Base-by-base conservation (phyloP, 1,139 yeast species). In the Protomyces macrosporus region DNA sequence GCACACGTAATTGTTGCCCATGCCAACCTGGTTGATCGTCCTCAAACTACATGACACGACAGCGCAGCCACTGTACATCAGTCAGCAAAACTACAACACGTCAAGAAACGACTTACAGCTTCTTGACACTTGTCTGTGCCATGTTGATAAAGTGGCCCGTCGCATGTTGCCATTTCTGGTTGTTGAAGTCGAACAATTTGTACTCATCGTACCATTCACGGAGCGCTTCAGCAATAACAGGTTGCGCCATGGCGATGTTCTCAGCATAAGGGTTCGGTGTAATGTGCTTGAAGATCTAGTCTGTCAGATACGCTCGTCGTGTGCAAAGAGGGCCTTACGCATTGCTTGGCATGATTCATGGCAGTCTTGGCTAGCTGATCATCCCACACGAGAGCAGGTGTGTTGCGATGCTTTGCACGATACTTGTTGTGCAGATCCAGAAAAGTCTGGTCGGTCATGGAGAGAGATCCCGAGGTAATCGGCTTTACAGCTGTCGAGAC, bases 121-220 rank as follows among this genome's bases (percentile, higher is more conserved):
- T 16, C 9, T 14, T 42, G 23, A 23, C 23, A 23, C 23, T 23
- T 23, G 23, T 23, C 48, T n/a, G 30, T 10, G 30, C 48, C 48
- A 42, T 42, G 23, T 42, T 42, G 23, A 16, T n/a, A 7, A 42
- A 42, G 48, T 42, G 48, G 30, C 48, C 48, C 9, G 48, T 42
- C 16, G 6, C 48, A 14, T 14, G 30, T 9, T 14, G 12, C 7
- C n/a, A 42, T 42, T 16, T 42, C 16, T 42, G 48, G 12, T 50
- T 33, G 14, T 32, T 10, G 35, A 30, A 50, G 23, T 50, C 16
- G 37, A 32, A 50, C n/a, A 23, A 30, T 12, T 34, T 23, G 36
- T 39, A 40, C 23, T 57, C 61, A n/a, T 57, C 55, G 40, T 57
- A 57, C 61, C 61, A 57, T n/a, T 40, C 61, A 12, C 52, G 7